Base-by-base conservation (phyloP, 768 basidiomycete species). In the Naganishia onofrii region DNA sequence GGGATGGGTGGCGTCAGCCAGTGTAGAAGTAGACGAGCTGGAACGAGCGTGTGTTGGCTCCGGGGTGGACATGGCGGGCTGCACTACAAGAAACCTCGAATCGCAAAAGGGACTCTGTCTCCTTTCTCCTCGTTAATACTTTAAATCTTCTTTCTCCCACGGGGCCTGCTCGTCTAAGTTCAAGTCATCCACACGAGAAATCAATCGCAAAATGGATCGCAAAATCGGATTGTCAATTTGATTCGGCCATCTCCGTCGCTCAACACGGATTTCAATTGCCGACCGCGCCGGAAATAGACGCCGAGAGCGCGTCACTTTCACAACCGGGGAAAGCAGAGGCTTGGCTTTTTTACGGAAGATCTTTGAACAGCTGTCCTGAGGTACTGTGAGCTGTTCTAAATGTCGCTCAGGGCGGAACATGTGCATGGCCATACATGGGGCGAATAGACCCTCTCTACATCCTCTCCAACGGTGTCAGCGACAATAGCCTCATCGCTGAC, bases 381-480 rank as follows among this genome's bases (percentile, higher is more conserved):
- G 36, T 36, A 36, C 36, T 36, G 36, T 36, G 5, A 36, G 36
- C 36, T 36, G 36, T 12, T 36, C 36, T 36, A 12, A 36, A 12
- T n/a, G 36, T 42, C 42, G 42, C 42, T 36, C 36, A 12, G 9
- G 15, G 42, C 42, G 42, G 42, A 42, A 42, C 42, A 42, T 42
- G 42, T 17, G 42, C 15, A 42, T 42, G 42, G 15, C 42, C 42
- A 42, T 42, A 42, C 13, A 7, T 42, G 2, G 15, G 12, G 12
- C 34, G 13, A 7, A 7, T 42, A 7, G 42, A 42, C 5, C 5
- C 5, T 13, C 28, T 19, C 60, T 83, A 98, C 95, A 98, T 98
- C 80, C 92, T 84, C 83, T 96, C 92, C 66, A 99, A 82, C 10
- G 95, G 95, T 56, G 88, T 86, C 74, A 97, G 86, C 74, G 90